Conservation (phyloP, 768 basidiomycete genomes). For the Galerina marginata region DNA sequence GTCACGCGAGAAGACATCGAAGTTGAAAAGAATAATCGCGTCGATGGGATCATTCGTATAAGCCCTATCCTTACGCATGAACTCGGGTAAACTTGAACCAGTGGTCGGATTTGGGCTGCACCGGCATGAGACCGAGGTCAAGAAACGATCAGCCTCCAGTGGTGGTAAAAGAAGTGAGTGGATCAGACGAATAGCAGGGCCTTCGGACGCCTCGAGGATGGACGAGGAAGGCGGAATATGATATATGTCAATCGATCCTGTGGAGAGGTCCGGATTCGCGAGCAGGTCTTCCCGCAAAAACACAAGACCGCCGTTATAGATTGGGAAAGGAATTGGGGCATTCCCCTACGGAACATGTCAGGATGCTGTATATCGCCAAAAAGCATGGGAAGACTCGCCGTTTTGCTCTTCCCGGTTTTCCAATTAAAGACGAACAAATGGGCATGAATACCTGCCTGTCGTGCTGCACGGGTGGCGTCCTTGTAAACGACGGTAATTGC, state of each 20-base stretch:
- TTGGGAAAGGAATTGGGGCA: background rate
- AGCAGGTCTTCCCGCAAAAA: slow-evolving; percentile 7
- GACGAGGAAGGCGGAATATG: background rate
- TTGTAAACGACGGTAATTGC: slow-evolving; percentile 4
- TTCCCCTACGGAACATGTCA: background rate
- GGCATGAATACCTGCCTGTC: background rate
- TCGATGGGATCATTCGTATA: background rate
- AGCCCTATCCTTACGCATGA: background rate
- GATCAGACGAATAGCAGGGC: background rate
- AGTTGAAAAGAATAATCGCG: background rate
- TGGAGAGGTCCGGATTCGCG: background rate
- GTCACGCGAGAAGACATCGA: background rate
- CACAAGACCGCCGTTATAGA: background rate
- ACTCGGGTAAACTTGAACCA: background rate
- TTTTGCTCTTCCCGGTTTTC: background rate
- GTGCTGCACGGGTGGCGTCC: too few species aligned
- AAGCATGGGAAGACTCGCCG: background rate
- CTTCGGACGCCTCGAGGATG: too few species aligned
- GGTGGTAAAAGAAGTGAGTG: background rate
- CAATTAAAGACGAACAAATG: background rate
- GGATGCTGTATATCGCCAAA: background rate
- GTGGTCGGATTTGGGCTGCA: background rate
- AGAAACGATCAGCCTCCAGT: background rate
- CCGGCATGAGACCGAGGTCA: background rate
- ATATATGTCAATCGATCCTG: slow-evolving; percentile 7